phyloP scores from a whole-genome alignment of 306 rosid species.

The Hippophae rhamnoides region DNA sequence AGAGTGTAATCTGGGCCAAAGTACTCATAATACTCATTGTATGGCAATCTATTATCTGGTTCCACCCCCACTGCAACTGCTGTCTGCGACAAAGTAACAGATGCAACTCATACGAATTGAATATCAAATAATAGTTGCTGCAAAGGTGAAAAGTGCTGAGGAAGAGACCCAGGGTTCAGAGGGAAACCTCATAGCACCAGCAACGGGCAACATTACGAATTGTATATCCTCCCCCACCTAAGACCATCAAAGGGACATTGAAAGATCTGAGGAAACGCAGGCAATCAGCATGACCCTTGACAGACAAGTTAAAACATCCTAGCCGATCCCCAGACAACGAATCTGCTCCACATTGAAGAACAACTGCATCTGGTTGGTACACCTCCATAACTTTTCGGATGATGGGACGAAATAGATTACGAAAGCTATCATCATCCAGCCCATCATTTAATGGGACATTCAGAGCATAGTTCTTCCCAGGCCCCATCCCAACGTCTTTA shows the following conservation, averaged over 20 bases:
- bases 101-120: constrained; percentile 10
- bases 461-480: constrained; percentile 72
- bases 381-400: constrained; percentile 76
- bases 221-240: constrained; percentile 96
- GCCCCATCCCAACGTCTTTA: constrained; percentile 54
- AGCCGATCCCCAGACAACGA: constrained; percentile 75
- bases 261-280: constrained; percentile 74
- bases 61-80: constrained; percentile 94
- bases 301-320: constrained; percentile 92
- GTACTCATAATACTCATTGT: constrained; percentile 79
- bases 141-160: constrained; percentile 7
- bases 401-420: constrained; percentile 61
- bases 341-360: constrained; percentile 92
- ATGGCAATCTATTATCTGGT: constrained; percentile 80
- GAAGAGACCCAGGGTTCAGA: constrained; percentile 1
- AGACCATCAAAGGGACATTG: constrained; percentile 76
- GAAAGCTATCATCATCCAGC: constrained; percentile 70
- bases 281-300: constrained; percentile 86
- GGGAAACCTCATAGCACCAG: constrained; percentile 86
- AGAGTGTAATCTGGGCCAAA: constrained; percentile 90
- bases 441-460: constrained; percentile 84
- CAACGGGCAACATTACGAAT: constrained; percentile 89
- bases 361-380: constrained; percentile 81
- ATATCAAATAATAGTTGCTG: neutral
- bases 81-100: constrained; percentile 44